Percentiles rank a stretch among this genome's conserved stretches.
Conservation (phyloP, 352 stramenopile species). For the Phytophthora cryptogea region DNA sequence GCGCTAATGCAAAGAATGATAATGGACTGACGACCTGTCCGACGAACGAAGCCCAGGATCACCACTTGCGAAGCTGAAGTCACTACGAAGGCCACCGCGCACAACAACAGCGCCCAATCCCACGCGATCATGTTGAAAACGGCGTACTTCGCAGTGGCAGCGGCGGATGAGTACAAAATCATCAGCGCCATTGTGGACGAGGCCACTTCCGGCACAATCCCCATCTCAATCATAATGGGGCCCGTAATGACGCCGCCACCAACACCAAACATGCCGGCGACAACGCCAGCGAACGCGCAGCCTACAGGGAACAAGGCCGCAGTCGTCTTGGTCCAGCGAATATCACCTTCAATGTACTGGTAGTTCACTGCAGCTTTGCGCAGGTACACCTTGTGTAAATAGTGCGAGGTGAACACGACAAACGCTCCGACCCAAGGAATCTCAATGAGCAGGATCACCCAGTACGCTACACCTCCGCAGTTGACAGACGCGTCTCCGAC, state of each 20-base stretch:
- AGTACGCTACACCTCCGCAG: conserved; percentile 53
- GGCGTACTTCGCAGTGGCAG: conserved; percentile 58
- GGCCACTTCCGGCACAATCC: conserved; percentile 47
- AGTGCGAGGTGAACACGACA: conserved; percentile 28
- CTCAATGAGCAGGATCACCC: conserved; percentile 51
- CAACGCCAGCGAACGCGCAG: conserved; percentile 47
- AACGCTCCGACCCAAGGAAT: conserved; percentile 63
- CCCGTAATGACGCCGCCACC: conserved; percentile 47
- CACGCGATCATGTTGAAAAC: conserved; percentile 61
- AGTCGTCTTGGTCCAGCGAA: conserved; percentile 49
- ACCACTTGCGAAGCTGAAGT: conserved; percentile 51
- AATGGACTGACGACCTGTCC: conserved; percentile 52
- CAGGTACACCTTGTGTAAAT: conserved; percentile 41
- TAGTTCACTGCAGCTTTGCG: conserved; percentile 52
- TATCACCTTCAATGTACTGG: conserved; percentile 43
- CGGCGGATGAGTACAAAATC: conserved; percentile 62
- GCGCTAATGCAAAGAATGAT: conserved; percentile 56
- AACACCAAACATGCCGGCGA: conserved; percentile 58
- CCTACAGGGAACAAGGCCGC: conserved; percentile 47
- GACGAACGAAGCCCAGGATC: conserved; percentile 57
- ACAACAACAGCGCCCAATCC: conserved; percentile 49
- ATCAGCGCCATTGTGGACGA: conserved; percentile 41
- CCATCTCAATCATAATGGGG: conserved; percentile 42
- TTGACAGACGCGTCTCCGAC: conserved; percentile 32
- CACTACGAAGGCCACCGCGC: conserved; percentile 48